Percentiles rank a stretch among this genome's conserved stretches.
These are phyloP conservation scores for Chlorella sp. DNA, from an alignment of 139 green algal genomes.

Conservation along the genomic window DNA sequence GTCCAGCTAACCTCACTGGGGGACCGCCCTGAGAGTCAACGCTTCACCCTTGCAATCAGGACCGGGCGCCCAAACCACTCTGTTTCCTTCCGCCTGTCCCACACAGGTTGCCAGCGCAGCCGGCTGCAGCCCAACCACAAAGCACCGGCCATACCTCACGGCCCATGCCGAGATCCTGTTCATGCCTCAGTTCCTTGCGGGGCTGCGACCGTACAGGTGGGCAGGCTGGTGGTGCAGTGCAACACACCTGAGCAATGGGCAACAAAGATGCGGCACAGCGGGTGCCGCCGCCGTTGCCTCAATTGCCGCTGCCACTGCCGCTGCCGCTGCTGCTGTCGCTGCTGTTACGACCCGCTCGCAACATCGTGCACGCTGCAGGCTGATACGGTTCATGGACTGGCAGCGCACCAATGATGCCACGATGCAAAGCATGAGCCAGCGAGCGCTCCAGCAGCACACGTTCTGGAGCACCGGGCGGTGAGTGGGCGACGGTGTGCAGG, in stretches of 20 bases:
- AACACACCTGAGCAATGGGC: too few relatives aligned
- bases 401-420: not conserved
- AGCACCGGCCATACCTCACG: not conserved
- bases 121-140: not conserved
- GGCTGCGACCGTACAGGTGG: not conserved
- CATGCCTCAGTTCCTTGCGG: not conserved
- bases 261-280: too few relatives aligned
- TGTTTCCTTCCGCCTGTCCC: too few relatives aligned
- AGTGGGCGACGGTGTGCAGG: too few relatives aligned
- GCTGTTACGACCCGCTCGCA: not conserved
- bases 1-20: too few relatives aligned
- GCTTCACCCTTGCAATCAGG: too few relatives aligned
- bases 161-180: not conserved
- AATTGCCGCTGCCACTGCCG: not conserved
- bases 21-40: too few relatives aligned
- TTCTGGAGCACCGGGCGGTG: not conserved
- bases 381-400: constrained; percentile 5
- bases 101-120: not conserved
- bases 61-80: too few relatives aligned
- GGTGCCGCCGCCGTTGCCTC: too few relatives aligned
- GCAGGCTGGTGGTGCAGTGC: too few relatives aligned
- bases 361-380: too few relatives aligned
- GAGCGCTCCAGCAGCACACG: not conserved
- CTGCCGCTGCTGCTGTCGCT: too few relatives aligned
- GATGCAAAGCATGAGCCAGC: not conserved